These are phyloP conservation scores for Hagleromyces aurorensis DNA, from an alignment of 805 yeast genomes.

Conservation along the genomic window DNA sequence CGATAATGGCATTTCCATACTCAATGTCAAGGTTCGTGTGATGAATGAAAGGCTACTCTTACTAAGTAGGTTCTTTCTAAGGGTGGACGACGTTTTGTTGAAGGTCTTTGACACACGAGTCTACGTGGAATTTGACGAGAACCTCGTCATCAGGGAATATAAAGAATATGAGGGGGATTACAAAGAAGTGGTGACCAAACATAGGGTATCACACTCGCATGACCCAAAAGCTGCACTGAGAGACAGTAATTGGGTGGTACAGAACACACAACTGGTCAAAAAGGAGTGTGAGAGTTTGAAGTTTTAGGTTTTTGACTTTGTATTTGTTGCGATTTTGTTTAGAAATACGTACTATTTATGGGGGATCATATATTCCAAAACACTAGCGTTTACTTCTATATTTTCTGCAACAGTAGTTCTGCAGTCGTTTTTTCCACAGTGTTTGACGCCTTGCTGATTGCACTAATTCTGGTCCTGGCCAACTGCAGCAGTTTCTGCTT, in stretches of 20 bases:
- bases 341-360: neutral
- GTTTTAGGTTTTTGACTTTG: constrained; percentile 7
- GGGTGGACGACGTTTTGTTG: constrained; percentile 86
- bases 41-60: constrained; percentile 76
- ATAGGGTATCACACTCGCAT: constrained; percentile 42
- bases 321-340: neutral
- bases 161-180: constrained; percentile 59
- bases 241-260: constrained; percentile 81
- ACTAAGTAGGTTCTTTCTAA: constrained; percentile 67
- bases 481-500: constrained; percentile 31
- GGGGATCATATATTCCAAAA: neutral
- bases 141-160: constrained; percentile 65
- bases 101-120: constrained; percentile 79
- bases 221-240: constrained; percentile 66
- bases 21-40: constrained; percentile 75
- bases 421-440: constrained; percentile 35
- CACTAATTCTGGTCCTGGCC: constrained; percentile 32
- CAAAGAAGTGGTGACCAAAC: constrained; percentile 35
- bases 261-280: constrained; percentile 42
- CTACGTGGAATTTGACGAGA: constrained; percentile 55
- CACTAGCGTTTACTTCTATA: neutral
- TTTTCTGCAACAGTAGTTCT: constrained; percentile 17
- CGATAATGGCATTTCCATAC: constrained; percentile 84
- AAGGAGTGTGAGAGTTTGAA: constrained; percentile 30
- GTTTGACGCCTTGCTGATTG: constrained; percentile 29